These are phyloP conservation scores for Hemerocallis citrina DNA, from an alignment of 106 monocot genomes.

Conservation along the genomic window DNA sequence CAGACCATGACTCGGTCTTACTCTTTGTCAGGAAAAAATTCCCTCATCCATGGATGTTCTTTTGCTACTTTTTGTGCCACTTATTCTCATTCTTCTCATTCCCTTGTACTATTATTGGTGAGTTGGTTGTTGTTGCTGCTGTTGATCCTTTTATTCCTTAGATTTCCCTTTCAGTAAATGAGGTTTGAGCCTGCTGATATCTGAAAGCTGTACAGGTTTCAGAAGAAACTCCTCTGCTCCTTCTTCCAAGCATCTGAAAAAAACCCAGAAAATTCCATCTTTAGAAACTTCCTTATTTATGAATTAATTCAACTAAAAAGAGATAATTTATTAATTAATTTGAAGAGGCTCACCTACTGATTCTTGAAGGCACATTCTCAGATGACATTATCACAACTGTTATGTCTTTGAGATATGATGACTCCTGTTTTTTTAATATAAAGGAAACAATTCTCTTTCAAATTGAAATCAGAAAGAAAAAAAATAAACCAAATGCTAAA, in stretches of 20 bases:
- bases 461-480: neutral
- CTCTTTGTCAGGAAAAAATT: neutral
- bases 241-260: slow-evolving; percentile 4
- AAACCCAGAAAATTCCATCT: too few relatives aligned
- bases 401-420: slow-evolving; percentile 50
- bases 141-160: neutral
- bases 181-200: neutral
- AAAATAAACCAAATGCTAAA: slow-evolving; percentile 20
- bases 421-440: slow-evolving; percentile 34
- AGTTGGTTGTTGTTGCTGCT: too few relatives aligned
- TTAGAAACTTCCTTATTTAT: too few relatives aligned
- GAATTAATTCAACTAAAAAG: too few relatives aligned
- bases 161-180: neutral
- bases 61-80: neutral
- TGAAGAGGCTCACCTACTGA: slow-evolving; percentile 48
- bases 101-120: too few relatives aligned
- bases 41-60: neutral
- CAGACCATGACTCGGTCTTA: neutral
- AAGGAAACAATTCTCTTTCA: neutral
- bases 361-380: slow-evolving; percentile 85
- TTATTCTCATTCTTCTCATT: too few relatives aligned
- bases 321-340: too few relatives aligned
- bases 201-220: neutral
- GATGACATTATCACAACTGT: slow-evolving; percentile 82
- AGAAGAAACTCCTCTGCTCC: neutral